A percentile compares a stretch with the other conserved stretches of the same genome.
Evolutionary conservation across 1,284 basidiomycete genomes (phyloP).

Genomic region (Puccinia hordei): DNA sequence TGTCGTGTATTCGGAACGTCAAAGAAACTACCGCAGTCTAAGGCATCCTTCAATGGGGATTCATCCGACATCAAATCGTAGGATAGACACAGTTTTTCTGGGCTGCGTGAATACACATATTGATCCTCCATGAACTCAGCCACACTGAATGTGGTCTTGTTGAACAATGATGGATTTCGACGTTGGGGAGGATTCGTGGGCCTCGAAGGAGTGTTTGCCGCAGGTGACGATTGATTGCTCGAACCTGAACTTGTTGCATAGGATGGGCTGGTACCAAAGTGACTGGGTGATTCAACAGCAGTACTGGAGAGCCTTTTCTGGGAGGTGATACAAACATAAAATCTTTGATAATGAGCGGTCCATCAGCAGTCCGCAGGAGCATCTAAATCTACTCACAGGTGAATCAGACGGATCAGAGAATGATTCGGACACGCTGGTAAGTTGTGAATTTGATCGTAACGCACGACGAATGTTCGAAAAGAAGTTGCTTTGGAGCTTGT

Average conservation of each 20-base stretch:
- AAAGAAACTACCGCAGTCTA: neutral
- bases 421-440: constrained; percentile 15
- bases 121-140: constrained; percentile 11
- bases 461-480: neutral
- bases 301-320: neutral
- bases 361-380: too few species aligned
- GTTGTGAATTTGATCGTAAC: constrained; percentile 6
- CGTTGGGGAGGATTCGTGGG: neutral
- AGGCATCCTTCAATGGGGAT: neutral
- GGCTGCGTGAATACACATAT: neutral
- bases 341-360: neutral
- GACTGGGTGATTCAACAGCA: neutral
- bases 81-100: neutral
- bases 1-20: neutral
- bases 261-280: neutral
- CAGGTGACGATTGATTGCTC: constrained; percentile 24
- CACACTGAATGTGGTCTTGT: neutral
- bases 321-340: neutral
- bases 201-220: neutral
- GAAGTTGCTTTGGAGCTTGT: neutral
- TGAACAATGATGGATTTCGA: neutral
- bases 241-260: neutral
- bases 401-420: constrained; percentile 15
- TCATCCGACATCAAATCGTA: neutral
- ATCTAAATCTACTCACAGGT: constrained; percentile 3